Percentiles rank a stretch among this genome's conserved stretches.
Conservation (phyloP, 176 grass and related monocot genomes). For the Carex cristatella region DNA sequence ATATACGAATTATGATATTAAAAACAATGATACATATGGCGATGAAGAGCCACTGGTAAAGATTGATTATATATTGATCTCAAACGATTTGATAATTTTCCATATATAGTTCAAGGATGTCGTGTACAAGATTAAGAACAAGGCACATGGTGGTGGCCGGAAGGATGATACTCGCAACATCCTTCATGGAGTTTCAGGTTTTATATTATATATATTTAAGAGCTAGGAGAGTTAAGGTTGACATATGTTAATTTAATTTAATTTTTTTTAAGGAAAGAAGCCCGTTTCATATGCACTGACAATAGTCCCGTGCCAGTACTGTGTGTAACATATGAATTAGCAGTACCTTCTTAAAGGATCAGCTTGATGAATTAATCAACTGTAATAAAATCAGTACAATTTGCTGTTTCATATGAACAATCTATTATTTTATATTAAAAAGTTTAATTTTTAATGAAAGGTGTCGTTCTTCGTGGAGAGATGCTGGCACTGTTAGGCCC, state of each 20-base stretch:
- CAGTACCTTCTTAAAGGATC: neutral
- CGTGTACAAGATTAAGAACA: slow-evolving; percentile 32
- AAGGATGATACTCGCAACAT: slow-evolving; percentile 17
- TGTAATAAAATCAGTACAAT: neutral
- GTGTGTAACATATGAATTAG: neutral
- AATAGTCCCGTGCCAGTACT: neutral
- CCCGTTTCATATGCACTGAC: neutral
- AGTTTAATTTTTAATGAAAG: neutral
- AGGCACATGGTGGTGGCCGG: neutral
- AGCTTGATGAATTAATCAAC: neutral
- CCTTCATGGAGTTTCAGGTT: slow-evolving; percentile 33
- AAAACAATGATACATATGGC: neutral
- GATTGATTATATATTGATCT: neutral
- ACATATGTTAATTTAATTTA: too few relatives aligned
- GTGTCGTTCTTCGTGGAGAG: slow-evolving; percentile 35
- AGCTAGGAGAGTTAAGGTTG: too few relatives aligned
- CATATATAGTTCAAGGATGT: slow-evolving; percentile 36
- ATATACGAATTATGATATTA: too few relatives aligned
- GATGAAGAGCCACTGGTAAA: neutral
- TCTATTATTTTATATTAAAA: neutral
- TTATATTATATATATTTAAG: neutral
- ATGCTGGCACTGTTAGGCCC: slow-evolving; percentile 42
- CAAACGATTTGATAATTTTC: neutral
- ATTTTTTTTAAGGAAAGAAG: too few relatives aligned
- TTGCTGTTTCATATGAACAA: neutral